Conservation (phyloP, 805 yeast genomes). For the Saturnispora zaruensis region DNA sequence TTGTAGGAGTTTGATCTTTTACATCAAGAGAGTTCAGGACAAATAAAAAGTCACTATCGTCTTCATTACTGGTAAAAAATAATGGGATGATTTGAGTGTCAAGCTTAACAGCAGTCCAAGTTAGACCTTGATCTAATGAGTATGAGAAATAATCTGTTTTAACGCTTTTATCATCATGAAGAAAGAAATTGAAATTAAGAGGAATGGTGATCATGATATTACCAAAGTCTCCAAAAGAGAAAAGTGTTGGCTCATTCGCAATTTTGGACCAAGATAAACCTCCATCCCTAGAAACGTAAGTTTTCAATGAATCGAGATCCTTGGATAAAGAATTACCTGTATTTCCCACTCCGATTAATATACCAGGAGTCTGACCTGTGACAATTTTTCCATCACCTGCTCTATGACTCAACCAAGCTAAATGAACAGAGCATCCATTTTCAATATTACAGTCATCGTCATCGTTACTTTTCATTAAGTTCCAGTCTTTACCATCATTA, state of each 20-base stretch:
- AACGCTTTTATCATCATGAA: slow-evolving; percentile 27
- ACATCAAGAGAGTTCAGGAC: slow-evolving; percentile 38
- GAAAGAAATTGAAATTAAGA: slow-evolving; percentile 14
- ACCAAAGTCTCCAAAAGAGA: slow-evolving; percentile 71
- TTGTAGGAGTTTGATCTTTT: slow-evolving; percentile 14
- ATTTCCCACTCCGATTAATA: slow-evolving; percentile 61
- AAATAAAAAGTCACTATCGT: slow-evolving; percentile 60
- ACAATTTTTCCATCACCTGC: slow-evolving; percentile 36
- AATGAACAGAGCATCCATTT: slow-evolving; percentile 43
- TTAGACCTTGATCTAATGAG: slow-evolving; percentile 65
- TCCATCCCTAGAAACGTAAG: slow-evolving; percentile 68
- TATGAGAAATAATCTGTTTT: slow-evolving; percentile 28
- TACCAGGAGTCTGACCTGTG: slow-evolving; percentile 50
- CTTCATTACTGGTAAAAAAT: slow-evolving; percentile 41
- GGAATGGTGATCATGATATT: slow-evolving; percentile 61
- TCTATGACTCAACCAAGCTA: slow-evolving; percentile 27
- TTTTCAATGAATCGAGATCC: slow-evolving; percentile 19
- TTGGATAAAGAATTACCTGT: slow-evolving; percentile 53
- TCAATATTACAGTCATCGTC: slow-evolving; percentile 36
- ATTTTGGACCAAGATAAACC: slow-evolving; percentile 64
- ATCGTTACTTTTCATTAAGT: slow-evolving; percentile 35
- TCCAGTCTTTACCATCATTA: slow-evolving; percentile 51
- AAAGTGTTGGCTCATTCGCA: slow-evolving; percentile 42
- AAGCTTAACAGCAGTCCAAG: slow-evolving; percentile 50
- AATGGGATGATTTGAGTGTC: slow-evolving; percentile 28